These are phyloP conservation scores for Strigomonas culicis DNA, from an alignment of 208 protist species.

Conservation along the genomic window DNA sequence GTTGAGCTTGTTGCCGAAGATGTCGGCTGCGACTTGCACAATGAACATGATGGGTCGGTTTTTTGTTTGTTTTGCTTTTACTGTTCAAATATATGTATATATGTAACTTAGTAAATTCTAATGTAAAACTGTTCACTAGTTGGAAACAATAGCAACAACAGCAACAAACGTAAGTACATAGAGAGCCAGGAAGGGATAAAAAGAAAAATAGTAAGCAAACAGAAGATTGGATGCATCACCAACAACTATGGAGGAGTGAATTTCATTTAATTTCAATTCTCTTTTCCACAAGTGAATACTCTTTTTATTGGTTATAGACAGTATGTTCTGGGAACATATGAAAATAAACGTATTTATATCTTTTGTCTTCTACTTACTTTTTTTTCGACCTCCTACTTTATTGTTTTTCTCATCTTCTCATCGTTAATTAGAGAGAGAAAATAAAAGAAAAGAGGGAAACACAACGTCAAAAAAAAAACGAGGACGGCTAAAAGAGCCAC, in stretches of 20 bases:
- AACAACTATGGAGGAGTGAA: neutral
- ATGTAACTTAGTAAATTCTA: neutral
- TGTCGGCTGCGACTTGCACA: slow-evolving; percentile 83
- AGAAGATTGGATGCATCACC: neutral
- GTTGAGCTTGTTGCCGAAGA: slow-evolving; percentile 90
- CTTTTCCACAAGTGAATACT: too few relatives aligned
- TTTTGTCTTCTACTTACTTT: too few relatives aligned
- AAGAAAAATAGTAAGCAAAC: slow-evolving; percentile 16
- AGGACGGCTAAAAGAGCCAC: neutral
- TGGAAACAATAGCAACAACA: slow-evolving; percentile 6
- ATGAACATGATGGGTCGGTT: slow-evolving; percentile 61
- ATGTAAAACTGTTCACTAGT: slow-evolving; percentile 10
- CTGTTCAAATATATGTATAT: slow-evolving; percentile 7
- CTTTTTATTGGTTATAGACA: too few relatives aligned
- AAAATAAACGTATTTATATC: too few relatives aligned
- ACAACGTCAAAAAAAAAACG: slow-evolving; percentile 5
- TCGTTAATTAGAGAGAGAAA: neutral
- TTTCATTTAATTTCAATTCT: neutral
- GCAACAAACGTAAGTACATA: neutral
- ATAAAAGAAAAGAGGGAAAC: slow-evolving; percentile 3
- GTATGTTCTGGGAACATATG: too few relatives aligned
- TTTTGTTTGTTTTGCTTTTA: slow-evolving; percentile 5
- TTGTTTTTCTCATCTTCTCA: too few relatives aligned
- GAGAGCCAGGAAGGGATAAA: slow-evolving; percentile 11
- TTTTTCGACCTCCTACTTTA: too few relatives aligned